Base-by-base conservation (phyloP, 1,139 yeast species). In the Nakaseomyces glabratus region DNA sequence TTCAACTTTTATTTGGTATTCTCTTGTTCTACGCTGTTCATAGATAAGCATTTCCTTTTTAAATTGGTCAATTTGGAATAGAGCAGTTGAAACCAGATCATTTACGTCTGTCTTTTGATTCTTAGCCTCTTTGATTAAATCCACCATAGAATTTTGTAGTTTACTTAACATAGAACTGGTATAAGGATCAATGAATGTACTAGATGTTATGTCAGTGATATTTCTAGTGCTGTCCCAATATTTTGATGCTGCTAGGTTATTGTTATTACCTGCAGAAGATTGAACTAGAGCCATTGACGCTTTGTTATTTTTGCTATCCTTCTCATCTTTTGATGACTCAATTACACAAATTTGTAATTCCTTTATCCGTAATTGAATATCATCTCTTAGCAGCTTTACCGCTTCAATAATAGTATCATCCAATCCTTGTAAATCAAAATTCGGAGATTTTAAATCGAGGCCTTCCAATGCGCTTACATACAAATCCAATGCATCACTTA, bases 31-130 rank as follows among this genome's bases (percentile, higher is more conserved):
- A 20, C 45, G 48, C 24, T 45, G 51, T 20, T 60, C 64, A 33
- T 57, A 57, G 15, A 47, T 31, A 5, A 46, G 39, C 11, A 62
- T 34, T 6, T 60, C 64, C 20, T 48, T 49, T 33, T 46, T 52
- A 19, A 61, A 48, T 20, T 40, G 49, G n/a, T 43, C 42, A 3
- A 54, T 25, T 33, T 52, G 48, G 16, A 45, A 43, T 17, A 41
- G 38, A 3, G 48, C 35, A 11, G 28, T 31, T 11, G 31, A 23
- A 11, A 38, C 45, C 21, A 34, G 24, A 9, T 31, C 36, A n/a
- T 31, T 38, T 15, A 30, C 28, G 15, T 31, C 10, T 4, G 21
- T n/a, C 5, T n/a, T 11, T 7, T 18, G 21, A n/a, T 11, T 11
- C 15, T 18, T 26, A 6, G 30, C 20, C 20, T 26, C 30, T 6